Evolutionary conservation across 1,284 basidiomycete species (phyloP), one percentile per base, ranked within the genome.

Genomic region (Trametes pubescens): DNA sequence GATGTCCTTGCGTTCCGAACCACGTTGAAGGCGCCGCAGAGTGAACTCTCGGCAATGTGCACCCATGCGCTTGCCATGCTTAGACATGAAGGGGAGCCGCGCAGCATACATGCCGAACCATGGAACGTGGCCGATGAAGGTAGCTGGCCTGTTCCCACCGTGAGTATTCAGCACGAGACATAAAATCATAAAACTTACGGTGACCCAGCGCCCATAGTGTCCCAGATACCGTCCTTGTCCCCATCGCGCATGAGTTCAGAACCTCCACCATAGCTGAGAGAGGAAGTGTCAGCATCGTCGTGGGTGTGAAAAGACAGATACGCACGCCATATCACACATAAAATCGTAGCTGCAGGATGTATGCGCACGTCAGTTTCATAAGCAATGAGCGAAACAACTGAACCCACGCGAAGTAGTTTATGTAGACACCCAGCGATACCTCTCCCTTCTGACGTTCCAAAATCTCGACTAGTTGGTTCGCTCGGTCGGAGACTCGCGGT

Each of bases 321-420:
- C 80, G 72, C 72, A 88, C 85, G 81, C 84, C 74, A 89, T 79
- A 66, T 87, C 85, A 32, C 84, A 83, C 86, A 88, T 87, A 63
- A 89, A 82, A 69, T 89, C 87, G 62, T 83, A 86, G 18, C 26
- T 40, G 22, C 2, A 51, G 60, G 8, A 53, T 37, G 49, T 65
- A 62, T 38, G 24, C 10, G 2, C 18, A 14, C 10, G 32, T 34
- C n/a, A 6, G 2, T 37, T 21, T 32, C 13, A 10, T 61, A 4
- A 52, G 10, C 5, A 14, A 16, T 61, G 24, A 61, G 63, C 26
- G 7, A 16, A 11, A 4, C 4, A 7, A 16, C 5, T 18, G 29
- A 32, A 68, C 84, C 65, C 71, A 89, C 84, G 83, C 75, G 72
- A 86, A 86, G 61, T 76, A 86, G 64, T 77, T 80, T 53, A 86